Evolutionary conservation across 768 basidiomycete genomes (phyloP).

Genomic region (Serendipita sp.): DNA sequence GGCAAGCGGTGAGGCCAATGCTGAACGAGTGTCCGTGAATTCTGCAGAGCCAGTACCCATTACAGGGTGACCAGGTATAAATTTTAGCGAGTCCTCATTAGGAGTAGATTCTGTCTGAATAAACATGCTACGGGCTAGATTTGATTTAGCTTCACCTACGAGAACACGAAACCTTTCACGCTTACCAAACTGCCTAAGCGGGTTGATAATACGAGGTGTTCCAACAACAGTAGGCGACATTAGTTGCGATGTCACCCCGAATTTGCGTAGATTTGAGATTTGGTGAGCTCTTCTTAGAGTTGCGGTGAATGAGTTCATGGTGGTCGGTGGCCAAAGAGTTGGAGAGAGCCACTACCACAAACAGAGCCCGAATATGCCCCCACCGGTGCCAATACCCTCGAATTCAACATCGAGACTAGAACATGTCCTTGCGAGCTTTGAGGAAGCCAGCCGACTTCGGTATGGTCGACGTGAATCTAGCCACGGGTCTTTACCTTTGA

Average conservation of each 20-base stretch:
- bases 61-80: constrained; percentile 82
- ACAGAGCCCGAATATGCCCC: neutral
- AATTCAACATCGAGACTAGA: neutral
- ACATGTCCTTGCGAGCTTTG: neutral
- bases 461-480: neutral
- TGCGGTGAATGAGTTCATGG: neutral
- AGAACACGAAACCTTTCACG: neutral
- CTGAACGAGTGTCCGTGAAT: constrained; percentile 77
- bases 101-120: constrained; percentile 97
- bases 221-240: neutral
- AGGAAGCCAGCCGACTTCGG: neutral
- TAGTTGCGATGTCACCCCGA: no score
- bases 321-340: neutral
- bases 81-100: constrained; percentile 94
- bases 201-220: neutral
- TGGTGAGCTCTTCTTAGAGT: neutral
- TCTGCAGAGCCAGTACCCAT: constrained; percentile 84
- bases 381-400: neutral
- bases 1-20: constrained; percentile 85
- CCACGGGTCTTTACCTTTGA: neutral
- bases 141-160: neutral
- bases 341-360: neutral
- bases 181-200: neutral
- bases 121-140: constrained; percentile 75
- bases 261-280: no score